phyloP scores from a whole-genome alignment of 2,329 filamentous ascomycete species.

The Fusarium heterosporum region DNA sequence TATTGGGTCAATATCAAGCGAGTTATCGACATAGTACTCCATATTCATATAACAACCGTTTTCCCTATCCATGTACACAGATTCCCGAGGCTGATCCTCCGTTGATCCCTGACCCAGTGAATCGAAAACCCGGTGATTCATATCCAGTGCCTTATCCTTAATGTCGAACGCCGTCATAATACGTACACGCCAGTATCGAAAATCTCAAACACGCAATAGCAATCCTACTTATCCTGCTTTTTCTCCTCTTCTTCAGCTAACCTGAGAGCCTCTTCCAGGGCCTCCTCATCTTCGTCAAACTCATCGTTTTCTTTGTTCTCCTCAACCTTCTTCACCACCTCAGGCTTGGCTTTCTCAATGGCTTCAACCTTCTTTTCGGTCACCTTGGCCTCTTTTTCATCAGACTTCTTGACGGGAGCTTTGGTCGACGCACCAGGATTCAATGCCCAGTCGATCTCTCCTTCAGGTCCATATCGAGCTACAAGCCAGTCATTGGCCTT shows the following conservation, averaged over 20 bases:
- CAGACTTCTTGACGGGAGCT: slow-evolving; percentile 38
- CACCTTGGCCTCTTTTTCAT: slow-evolving; percentile 39
- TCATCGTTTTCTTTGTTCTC: slow-evolving; percentile 49
- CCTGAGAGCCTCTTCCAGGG: slow-evolving; percentile 52
- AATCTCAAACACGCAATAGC: neutral
- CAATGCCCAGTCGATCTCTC: slow-evolving; percentile 86
- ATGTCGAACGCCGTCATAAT: slow-evolving; percentile 34
- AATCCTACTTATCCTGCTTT: slow-evolving; percentile 33
- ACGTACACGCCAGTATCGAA: slow-evolving; percentile 27
- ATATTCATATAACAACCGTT: slow-evolving; percentile 14
- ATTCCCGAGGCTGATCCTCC: slow-evolving; percentile 31
- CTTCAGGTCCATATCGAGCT: slow-evolving; percentile 80
- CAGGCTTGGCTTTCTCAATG: slow-evolving; percentile 39
- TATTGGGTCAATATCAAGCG: slow-evolving; percentile 1
- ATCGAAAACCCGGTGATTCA: slow-evolving; percentile 17
- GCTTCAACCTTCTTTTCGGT: slow-evolving; percentile 46
- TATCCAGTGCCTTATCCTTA: slow-evolving; percentile 11
- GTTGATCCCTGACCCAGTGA: slow-evolving; percentile 20
- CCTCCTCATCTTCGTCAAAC: slow-evolving; percentile 52
- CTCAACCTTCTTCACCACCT: slow-evolving; percentile 25
- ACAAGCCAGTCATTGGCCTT: slow-evolving; percentile 88
- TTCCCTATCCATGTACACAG: slow-evolving; percentile 17
- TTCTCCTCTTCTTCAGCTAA: slow-evolving; percentile 48
- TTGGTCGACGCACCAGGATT: slow-evolving; percentile 53
- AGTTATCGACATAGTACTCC: neutral